Percentiles rank a stretch among this genome's conserved stretches.
phyloP scores from a whole-genome alignment of 2,329 filamentous ascomycete genomes.

The Teratosphaeria gauchensis region DNA sequence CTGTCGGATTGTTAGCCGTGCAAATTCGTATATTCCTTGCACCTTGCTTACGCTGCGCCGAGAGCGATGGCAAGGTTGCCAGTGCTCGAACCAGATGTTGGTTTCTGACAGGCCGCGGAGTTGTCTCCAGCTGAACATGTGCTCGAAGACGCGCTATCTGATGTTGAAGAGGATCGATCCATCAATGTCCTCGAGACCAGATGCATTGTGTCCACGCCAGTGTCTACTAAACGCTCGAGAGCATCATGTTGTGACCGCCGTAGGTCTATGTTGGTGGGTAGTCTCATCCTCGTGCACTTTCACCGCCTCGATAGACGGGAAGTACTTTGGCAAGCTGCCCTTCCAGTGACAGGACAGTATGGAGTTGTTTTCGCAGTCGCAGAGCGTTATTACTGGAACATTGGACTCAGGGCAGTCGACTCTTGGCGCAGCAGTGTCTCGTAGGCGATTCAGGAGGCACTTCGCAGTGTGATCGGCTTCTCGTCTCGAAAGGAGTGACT shows the following conservation, averaged over 20 bases:
- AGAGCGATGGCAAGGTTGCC: slow-evolving; percentile 26
- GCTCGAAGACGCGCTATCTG: slow-evolving; percentile 9
- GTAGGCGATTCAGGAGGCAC: neutral
- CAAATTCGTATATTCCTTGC: neutral
- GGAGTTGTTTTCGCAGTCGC: neutral
- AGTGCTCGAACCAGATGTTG: slow-evolving; percentile 13
- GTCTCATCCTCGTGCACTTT: slow-evolving; percentile 8
- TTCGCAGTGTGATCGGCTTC: neutral
- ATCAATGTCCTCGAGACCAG: slow-evolving; percentile 15
- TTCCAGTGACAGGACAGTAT: neutral
- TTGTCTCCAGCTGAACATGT: slow-evolving; percentile 18
- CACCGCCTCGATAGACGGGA: neutral
- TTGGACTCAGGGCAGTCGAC: neutral
- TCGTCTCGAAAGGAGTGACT: neutral
- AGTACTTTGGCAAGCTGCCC: neutral
- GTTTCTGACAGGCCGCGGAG: slow-evolving; percentile 18
- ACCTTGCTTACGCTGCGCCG: slow-evolving; percentile 24
- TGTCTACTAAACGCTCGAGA: slow-evolving; percentile 12
- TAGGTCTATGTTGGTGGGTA: slow-evolving; percentile 4
- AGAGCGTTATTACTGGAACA: neutral
- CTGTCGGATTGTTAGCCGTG: slow-evolving; percentile 39
- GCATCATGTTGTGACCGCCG: slow-evolving; percentile 7
- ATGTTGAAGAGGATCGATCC: slow-evolving; percentile 8
- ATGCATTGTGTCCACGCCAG: slow-evolving; percentile 11
- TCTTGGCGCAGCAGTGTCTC: neutral